These are phyloP conservation scores for Hyaloscypha variabilis DNA, from an alignment of 495 filamentous ascomycete genomes.

Conservation along the genomic window DNA sequence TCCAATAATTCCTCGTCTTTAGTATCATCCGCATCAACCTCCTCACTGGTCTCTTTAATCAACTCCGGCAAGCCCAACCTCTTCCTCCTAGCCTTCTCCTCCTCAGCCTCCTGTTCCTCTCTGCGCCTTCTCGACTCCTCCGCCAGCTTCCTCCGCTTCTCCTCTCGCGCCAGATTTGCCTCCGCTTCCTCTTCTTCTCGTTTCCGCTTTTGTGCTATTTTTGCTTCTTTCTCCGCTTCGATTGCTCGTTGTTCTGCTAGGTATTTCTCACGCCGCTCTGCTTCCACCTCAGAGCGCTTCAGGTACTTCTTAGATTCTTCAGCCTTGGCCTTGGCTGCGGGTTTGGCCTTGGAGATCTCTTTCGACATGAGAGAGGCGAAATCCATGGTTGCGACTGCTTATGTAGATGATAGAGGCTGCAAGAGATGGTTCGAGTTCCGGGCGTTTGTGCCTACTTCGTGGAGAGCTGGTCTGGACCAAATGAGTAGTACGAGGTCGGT, in stretches of 20 bases:
- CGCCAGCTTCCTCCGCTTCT: constrained; percentile 77
- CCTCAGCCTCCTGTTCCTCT: constrained; percentile 70
- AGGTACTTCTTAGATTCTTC: constrained; percentile 72
- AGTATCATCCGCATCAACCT: constrained; percentile 64
- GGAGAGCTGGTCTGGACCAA: not conserved
- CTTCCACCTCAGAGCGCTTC: constrained; percentile 85
- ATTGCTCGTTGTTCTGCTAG: constrained; percentile 72
- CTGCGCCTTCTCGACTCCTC: constrained; percentile 71
- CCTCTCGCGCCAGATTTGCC: constrained; percentile 68
- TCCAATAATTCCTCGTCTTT: constrained; percentile 67
- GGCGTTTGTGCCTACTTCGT: not conserved
- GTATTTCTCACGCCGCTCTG: constrained; percentile 79
- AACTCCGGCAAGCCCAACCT: constrained; percentile 72
- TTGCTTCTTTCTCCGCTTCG: constrained; percentile 67
- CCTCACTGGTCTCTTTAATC: constrained; percentile 45
- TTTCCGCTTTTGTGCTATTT: constrained; percentile 76
- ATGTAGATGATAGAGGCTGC: not conserved
- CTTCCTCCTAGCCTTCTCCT: constrained; percentile 50
- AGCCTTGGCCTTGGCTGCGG: constrained; percentile 25
- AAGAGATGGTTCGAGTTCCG: not conserved
- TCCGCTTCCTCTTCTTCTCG: constrained; percentile 84
- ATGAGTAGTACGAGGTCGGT: not conserved
- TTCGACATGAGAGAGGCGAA: constrained; percentile 90
- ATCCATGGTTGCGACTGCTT: constrained; percentile 66
- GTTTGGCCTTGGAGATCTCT: constrained; percentile 68